phyloP scores from a whole-genome alignment of 176 grass and related monocot species.

The Oropetium thomaeum region DNA sequence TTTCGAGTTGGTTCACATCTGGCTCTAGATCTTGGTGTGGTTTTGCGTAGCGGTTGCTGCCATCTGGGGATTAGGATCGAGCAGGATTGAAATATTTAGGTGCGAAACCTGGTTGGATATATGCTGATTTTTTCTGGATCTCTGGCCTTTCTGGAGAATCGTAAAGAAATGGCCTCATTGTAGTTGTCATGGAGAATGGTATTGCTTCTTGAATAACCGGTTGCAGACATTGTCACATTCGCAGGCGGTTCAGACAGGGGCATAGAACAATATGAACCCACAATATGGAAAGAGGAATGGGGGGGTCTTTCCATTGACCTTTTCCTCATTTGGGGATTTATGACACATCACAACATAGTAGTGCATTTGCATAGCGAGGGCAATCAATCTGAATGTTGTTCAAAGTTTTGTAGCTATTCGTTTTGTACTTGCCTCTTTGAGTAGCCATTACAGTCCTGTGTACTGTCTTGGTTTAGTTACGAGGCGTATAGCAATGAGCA shows the following conservation, averaged over 20 bases:
- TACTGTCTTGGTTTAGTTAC: slow-evolving; percentile 64
- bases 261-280: slow-evolving; percentile 35
- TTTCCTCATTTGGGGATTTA: neutral
- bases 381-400: neutral
- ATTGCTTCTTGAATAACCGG: slow-evolving; percentile 57
- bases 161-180: neutral
- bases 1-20: neutral
- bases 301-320: neutral
- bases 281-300: neutral
- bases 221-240: slow-evolving; percentile 3
- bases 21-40: neutral
- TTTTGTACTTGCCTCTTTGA: slow-evolving; percentile 41
- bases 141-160: neutral
- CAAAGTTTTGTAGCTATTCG: neutral
- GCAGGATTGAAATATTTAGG: neutral
- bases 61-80: neutral
- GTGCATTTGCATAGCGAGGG: fast-evolving
- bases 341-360: neutral
- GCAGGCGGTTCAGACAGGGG: slow-evolving; percentile 52
- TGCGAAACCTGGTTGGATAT: neutral
- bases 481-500: slow-evolving; percentile 38
- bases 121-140: neutral
- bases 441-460: slow-evolving; percentile 30
- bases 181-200: fast-evolving
- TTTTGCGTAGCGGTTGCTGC: too few species aligned